Evolutionary conservation across 2,329 filamentous ascomycete species (phyloP).

Genomic region (Monosporascus sp.): DNA sequence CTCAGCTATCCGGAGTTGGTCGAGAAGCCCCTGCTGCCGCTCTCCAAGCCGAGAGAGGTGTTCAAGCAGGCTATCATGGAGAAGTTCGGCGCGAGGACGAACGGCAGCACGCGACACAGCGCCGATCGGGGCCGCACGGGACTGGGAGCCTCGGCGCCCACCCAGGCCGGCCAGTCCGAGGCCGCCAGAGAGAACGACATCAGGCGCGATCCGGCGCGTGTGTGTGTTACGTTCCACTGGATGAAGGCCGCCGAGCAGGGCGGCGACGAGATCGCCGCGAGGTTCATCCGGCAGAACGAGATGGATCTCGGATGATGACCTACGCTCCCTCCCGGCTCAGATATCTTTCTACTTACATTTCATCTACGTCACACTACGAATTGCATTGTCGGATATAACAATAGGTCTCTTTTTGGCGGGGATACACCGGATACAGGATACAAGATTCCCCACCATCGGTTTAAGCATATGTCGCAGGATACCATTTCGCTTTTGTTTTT

Average conservation of each 20-base stretch:
- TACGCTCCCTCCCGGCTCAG: not conserved
- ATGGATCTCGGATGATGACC: constrained; percentile 20
- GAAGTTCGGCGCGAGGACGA: constrained; percentile 45
- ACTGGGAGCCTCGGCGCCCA: constrained; percentile 19
- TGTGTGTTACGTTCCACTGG: constrained; percentile 96
- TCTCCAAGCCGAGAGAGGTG: constrained; percentile 79
- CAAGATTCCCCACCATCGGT: not conserved
- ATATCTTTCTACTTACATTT: not conserved
- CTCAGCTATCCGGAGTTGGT: constrained; percentile 86
- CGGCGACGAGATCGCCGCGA: constrained; percentile 79
- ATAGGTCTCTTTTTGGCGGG: not conserved
- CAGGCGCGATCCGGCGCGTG: constrained; percentile 75
- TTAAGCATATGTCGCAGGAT: not conserved
- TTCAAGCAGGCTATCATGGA: constrained; percentile 87
- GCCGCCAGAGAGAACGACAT: constrained; percentile 40
- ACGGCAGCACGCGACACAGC: constrained; percentile 27
- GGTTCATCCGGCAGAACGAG: constrained; percentile 69
- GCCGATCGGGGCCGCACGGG: constrained; percentile 24
- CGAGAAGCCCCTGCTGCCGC: constrained; percentile 71
- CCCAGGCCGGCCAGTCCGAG: constrained; percentile 23
- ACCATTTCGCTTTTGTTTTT: not conserved
- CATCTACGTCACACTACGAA: not conserved
- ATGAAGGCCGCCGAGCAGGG: constrained; percentile 85
- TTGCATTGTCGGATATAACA: too few relatives aligned
- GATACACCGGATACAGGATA: not conserved